These are phyloP conservation scores for Chrysosporium keratinophilum DNA, from an alignment of 2,329 filamentous ascomycete genomes.

Conservation along the genomic window DNA sequence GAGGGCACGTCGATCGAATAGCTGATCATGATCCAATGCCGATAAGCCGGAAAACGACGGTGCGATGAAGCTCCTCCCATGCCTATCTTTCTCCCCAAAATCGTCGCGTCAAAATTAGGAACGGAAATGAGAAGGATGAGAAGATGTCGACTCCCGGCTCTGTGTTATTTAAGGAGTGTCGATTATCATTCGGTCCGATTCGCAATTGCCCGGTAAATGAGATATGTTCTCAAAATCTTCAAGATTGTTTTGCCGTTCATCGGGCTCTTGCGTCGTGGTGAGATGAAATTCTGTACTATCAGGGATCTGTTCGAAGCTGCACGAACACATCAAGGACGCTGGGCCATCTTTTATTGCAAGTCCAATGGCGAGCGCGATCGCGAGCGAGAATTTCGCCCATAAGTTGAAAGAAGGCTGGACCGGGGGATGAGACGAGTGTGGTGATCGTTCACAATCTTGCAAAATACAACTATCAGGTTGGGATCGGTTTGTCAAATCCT, in stretches of 20 bases:
- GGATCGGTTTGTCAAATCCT: neutral
- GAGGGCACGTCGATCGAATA: too few species aligned
- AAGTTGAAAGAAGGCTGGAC: conserved; percentile 25
- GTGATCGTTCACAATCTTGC: neutral
- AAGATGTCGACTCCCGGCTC: too few species aligned
- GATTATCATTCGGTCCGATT: neutral
- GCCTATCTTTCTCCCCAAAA: too few species aligned
- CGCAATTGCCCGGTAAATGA: neutral
- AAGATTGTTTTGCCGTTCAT: neutral
- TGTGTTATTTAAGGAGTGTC: too few species aligned
- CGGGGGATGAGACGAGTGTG: neutral
- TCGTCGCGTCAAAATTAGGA: too few species aligned
- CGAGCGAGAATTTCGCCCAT: conserved; percentile 41
- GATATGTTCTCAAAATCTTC: neutral
- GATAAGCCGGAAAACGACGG: too few species aligned
- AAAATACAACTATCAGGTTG: neutral
- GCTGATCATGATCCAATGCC: too few species aligned
- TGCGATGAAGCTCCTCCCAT: too few species aligned
- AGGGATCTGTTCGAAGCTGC: neutral
- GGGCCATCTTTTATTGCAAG: conserved; percentile 40
- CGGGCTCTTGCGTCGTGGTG: too few species aligned
- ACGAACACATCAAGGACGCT: conserved; percentile 21
- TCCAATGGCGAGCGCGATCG: conserved; percentile 40
- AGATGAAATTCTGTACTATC: neutral
- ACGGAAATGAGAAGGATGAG: too few species aligned